phyloP scores from a whole-genome alignment of 2,329 filamentous ascomycete species.

The Cytospora schulzeri region DNA sequence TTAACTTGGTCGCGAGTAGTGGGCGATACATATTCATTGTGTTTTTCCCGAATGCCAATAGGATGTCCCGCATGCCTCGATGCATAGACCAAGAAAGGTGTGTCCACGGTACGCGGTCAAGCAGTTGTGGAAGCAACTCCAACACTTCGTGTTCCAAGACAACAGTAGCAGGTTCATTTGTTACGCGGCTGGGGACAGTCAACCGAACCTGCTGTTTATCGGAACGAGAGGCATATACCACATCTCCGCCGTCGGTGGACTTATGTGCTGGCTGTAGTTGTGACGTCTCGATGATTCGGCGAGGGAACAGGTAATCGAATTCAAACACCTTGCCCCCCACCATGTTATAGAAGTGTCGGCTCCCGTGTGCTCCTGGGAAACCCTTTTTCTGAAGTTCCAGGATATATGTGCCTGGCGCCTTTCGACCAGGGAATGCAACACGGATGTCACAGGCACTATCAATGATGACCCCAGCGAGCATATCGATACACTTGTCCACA shows the following conservation, averaged over 20 bases:
- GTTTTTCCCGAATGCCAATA: slow-evolving; percentile 34
- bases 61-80: slow-evolving; percentile 37
- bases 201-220: too few species aligned
- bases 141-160: too few species aligned
- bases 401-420: slow-evolving; percentile 30
- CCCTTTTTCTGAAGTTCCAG: slow-evolving; percentile 33
- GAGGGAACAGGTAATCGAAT: slow-evolving; percentile 36
- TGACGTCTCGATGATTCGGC: slow-evolving; percentile 10
- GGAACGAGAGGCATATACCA: too few species aligned
- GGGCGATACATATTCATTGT: slow-evolving; percentile 34
- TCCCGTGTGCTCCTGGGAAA: slow-evolving; percentile 36
- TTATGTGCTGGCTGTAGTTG: too few species aligned
- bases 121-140: slow-evolving; percentile 21
- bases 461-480: slow-evolving; percentile 33
- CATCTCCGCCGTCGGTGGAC: too few species aligned
- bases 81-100: slow-evolving; percentile 39
- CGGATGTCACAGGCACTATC: slow-evolving; percentile 24
- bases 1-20: slow-evolving; percentile 28
- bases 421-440: slow-evolving; percentile 34
- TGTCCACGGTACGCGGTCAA: slow-evolving; percentile 39
- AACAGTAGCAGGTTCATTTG: too few species aligned
- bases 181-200: too few species aligned
- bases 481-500: slow-evolving; percentile 35
- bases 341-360: slow-evolving; percentile 39
- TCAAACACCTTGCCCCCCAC: slow-evolving; percentile 36